These are phyloP conservation scores for Alternaria sp. DNA, from an alignment of 2,329 filamentous ascomycete genomes.

Conservation along the genomic window DNA sequence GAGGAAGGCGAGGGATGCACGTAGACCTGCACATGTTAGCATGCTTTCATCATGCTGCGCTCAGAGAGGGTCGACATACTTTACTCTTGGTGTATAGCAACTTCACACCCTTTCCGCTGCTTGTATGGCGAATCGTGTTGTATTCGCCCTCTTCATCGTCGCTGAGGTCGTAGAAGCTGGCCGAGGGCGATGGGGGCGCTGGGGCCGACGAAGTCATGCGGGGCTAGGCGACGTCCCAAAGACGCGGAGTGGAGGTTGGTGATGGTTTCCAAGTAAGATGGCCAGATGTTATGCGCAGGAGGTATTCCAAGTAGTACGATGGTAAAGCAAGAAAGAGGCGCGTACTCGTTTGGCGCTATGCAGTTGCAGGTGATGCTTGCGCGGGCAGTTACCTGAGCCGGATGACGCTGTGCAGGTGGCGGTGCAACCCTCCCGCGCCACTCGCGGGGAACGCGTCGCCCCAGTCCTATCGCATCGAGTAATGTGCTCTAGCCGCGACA, in stretches of 20 bases:
- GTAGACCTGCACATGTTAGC: constrained; percentile 71
- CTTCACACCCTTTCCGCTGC: constrained; percentile 83
- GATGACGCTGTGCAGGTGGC: background rate
- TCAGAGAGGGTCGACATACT: constrained; percentile 54
- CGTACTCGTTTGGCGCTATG: constrained; percentile 7
- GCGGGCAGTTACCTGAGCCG: background rate
- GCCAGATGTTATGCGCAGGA: background rate
- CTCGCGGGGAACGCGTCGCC: background rate
- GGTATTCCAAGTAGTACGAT: background rate
- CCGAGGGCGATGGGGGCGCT: constrained; percentile 72
- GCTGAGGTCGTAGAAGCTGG: constrained; percentile 92
- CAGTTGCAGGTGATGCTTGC: constrained; percentile 21
- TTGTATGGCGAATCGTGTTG: constrained; percentile 85
- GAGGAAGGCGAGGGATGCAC: constrained; percentile 91
- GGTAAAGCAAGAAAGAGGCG: background rate
- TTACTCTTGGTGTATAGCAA: constrained; percentile 97
- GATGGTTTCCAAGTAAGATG: background rate
- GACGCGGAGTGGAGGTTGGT: background rate
- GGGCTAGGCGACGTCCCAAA: constrained; percentile 16
- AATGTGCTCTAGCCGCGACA: background rate
- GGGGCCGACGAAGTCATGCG: constrained; percentile 41
- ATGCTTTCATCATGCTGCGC: background rate
- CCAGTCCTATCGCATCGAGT: background rate
- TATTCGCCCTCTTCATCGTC: constrained; percentile 97
- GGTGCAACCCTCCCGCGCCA: background rate